phyloP scores from a whole-genome alignment of 139 green algal species.

The Chlorokybus atmophyticus region DNA sequence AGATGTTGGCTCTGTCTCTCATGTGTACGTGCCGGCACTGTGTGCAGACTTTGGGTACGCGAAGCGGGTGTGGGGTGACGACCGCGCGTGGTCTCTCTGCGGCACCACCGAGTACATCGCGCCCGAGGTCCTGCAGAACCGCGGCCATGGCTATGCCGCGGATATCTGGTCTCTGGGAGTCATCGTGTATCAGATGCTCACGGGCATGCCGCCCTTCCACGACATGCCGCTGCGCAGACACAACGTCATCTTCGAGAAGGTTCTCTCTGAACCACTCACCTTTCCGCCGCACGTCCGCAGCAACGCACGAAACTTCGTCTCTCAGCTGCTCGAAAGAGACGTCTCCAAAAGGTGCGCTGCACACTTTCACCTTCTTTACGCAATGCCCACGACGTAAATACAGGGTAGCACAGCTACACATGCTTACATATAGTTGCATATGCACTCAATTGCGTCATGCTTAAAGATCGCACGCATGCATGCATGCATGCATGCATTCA shows the following conservation, averaged over 20 bases:
- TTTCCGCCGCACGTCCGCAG: neutral
- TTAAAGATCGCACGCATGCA: too few species aligned
- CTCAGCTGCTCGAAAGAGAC: neutral
- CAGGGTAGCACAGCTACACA: too few species aligned
- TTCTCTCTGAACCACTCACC: neutral
- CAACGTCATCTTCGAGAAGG: neutral
- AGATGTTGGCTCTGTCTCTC: too few species aligned
- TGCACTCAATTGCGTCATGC: too few species aligned
- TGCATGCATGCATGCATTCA: too few species aligned
- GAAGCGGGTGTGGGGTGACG: constrained; percentile 11
- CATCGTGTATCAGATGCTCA: constrained; percentile 7
- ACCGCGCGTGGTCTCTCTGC: constrained; percentile 27
- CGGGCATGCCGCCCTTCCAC: neutral
- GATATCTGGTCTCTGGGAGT: constrained; percentile 19
- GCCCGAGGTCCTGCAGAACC: constrained; percentile 8
- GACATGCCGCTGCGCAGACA: neutral
- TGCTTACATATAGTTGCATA: too few species aligned
- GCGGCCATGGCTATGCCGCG: neutral
- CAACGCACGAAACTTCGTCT: neutral
- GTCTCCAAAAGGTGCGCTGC: neutral
- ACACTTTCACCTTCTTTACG: too few species aligned
- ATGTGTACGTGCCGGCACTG: too few species aligned
- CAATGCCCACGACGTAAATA: too few species aligned
- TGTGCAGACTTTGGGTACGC: constrained; percentile 1
- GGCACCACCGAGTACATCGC: constrained; percentile 23